Base-by-base conservation (phyloP, 805 yeast species). In the Candida sithepensis region DNA sequence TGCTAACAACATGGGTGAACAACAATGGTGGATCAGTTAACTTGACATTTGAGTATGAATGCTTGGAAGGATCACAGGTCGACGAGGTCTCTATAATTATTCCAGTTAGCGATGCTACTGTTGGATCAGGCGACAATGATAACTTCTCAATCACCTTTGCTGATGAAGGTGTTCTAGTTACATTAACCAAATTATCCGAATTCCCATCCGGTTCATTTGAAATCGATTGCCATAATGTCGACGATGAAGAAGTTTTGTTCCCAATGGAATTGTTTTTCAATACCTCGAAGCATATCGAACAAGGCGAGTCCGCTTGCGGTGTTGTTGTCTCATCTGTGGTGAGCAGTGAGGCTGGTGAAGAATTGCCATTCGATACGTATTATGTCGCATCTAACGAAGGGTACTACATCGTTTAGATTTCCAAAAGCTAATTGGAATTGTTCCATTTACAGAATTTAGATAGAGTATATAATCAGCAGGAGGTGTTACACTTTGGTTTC, bases 11-110 rank as follows among this genome's bases (percentile, higher is more conserved):
- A 36, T 92, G 99, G 99, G 84, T 89, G 44, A 72, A 82, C 42
- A 73, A 77, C 46, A 75, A 77, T 48, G 80, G 81, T 49, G 79
- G 79, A 4, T 62, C 77, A 45, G 79, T 83, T 49, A 85, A 82
- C 49, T 85, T 91, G 19, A 91, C 97, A 2, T 73, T 94, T 56
- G 99, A 92, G 72, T 91, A 87, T 68, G 98, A 92, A 71, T 69
- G 85, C 46, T 75, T 75, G 42, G 72, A 74, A 13, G 71, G 71
- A 47, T 67, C 70, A 34, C 79, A 75, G 14, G 64, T 85, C 48
- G 80, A 75, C 49, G 76, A 77, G 63, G 78, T 81, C 39, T 69
- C 68, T 40, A 71, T 82, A 48, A 66, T 77, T 55, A 79, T 92
- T 49, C 96, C 97, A 24, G 72, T 83, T 44, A 73, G 79, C 73